Conservation (phyloP, 805 yeast genomes). For the Barnettozyma sp. region DNA sequence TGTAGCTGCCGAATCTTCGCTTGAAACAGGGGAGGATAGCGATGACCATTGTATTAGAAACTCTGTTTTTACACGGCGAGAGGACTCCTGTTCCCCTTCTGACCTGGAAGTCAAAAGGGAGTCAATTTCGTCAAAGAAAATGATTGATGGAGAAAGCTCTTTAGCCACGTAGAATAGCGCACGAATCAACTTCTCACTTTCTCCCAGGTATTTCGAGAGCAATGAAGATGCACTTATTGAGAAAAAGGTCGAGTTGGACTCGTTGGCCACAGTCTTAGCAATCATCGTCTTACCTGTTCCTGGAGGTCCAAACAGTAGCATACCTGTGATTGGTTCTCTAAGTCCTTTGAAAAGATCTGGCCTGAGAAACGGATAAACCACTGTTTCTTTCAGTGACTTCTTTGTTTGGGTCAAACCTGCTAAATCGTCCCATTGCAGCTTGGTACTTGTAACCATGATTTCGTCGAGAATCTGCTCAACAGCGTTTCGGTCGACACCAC, state of each 20-base stretch:
- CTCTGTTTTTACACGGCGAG: constrained; percentile 86
- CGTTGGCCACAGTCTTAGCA: constrained; percentile 94
- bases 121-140: constrained; percentile 94
- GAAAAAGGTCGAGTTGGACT: constrained; percentile 87
- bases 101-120: constrained; percentile 75
- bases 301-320: constrained; percentile 94
- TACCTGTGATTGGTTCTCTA: constrained; percentile 93
- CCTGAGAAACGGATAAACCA: constrained; percentile 89
- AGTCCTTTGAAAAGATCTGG: constrained; percentile 90
- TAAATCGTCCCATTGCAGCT: constrained; percentile 90
- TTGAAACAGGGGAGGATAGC: constrained; percentile 77
- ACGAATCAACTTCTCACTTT: constrained; percentile 86
- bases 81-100: constrained; percentile 74
- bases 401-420: constrained; percentile 91
- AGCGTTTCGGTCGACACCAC: constrained; percentile 76
- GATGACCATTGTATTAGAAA: constrained; percentile 94
- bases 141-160: constrained; percentile 84
- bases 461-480: constrained; percentile 84
- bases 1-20: constrained; percentile 32
- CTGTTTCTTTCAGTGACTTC: constrained; percentile 83
- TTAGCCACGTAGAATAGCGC: constrained; percentile 82
- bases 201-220: constrained; percentile 85
- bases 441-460: constrained; percentile 83
- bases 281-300: constrained; percentile 99
- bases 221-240: constrained; percentile 85